Conservation (phyloP, 2,329 filamentous ascomycete genomes). For the Penicillium sp. region DNA sequence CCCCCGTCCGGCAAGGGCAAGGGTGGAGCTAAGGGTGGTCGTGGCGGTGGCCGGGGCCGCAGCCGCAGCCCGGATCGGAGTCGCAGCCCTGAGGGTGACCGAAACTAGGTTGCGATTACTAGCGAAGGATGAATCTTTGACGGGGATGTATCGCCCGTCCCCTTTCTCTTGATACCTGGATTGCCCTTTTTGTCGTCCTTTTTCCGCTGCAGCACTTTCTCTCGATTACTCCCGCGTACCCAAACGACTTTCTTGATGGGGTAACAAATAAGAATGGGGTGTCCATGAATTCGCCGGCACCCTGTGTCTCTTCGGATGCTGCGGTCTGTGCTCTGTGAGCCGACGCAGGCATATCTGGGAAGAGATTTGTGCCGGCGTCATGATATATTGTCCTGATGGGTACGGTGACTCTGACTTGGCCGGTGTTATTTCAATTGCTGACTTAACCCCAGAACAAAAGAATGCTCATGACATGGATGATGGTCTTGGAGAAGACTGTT, state of each 20-base stretch:
- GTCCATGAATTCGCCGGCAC: slow-evolving; percentile 23
- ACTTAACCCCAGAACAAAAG: slow-evolving; percentile 19
- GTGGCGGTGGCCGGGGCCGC: slow-evolving; percentile 38
- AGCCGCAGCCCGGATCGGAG: slow-evolving; percentile 46
- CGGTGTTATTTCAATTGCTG: slow-evolving; percentile 10
- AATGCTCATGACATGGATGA: background rate
- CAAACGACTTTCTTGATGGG: slow-evolving; percentile 7
- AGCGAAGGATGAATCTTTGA: slow-evolving; percentile 6
- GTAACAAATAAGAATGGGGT: slow-evolving; percentile 6
- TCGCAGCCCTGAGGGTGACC: slow-evolving; percentile 42
- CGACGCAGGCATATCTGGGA: slow-evolving; percentile 1
- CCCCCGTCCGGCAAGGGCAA: slow-evolving; percentile 46
- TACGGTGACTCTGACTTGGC: slow-evolving; percentile 14
- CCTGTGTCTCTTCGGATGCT: slow-evolving; percentile 9
- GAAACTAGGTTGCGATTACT: slow-evolving; percentile 25
- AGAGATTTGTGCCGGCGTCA: slow-evolving; percentile 27
- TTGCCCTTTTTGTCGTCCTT: slow-evolving; percentile 8
- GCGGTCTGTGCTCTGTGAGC: background rate
- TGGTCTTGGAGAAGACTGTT: background rate
- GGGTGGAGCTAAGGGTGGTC: slow-evolving; percentile 41
- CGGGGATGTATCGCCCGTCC: slow-evolving; percentile 1
- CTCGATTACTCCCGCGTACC: slow-evolving; percentile 5
- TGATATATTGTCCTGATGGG: slow-evolving; percentile 24
- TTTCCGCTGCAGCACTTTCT: slow-evolving; percentile 8
- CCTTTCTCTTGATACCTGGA: slow-evolving; percentile 14